phyloP scores from a whole-genome alignment of 2,329 filamentous ascomycete species.

The Ophiostoma piceae region DNA sequence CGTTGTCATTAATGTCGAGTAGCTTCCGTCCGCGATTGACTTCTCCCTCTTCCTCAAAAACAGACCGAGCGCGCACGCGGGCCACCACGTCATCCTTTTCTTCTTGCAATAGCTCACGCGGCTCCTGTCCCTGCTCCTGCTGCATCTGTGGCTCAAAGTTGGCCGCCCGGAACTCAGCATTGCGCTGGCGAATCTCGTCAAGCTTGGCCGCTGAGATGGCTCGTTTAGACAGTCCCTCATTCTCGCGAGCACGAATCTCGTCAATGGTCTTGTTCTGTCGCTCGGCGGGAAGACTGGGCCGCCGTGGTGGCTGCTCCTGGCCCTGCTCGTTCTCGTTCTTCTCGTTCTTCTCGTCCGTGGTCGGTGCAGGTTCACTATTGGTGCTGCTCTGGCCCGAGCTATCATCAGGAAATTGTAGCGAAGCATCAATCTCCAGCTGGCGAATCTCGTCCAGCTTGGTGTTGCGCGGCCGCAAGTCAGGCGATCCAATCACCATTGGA shows the following conservation, averaged over 20 bases:
- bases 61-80: not conserved
- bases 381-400: constrained; percentile 20
- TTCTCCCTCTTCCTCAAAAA: constrained; percentile 26
- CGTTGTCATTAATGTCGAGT: not conserved
- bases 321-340: not conserved
- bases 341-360: not conserved
- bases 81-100: constrained; percentile 11
- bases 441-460: constrained; percentile 43
- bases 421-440: constrained; percentile 29
- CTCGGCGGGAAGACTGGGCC: constrained; percentile 22
- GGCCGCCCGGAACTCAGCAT: constrained; percentile 36
- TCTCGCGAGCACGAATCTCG: constrained; percentile 43
- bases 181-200: constrained; percentile 49
- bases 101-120: constrained; percentile 28
- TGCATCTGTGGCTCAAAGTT: constrained; percentile 31
- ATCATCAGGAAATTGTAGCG: constrained; percentile 27
- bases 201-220: constrained; percentile 46
- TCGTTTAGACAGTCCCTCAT: constrained; percentile 41
- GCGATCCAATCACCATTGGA: constrained; percentile 26
- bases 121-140: constrained; percentile 27
- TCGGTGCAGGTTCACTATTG: not conserved
- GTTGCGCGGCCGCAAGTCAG: constrained; percentile 33
- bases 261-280: constrained; percentile 45
- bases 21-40: constrained; percentile 27
- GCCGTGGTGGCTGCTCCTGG: constrained; percentile 18